Base-by-base conservation (phyloP, 2,329 filamentous ascomycete species). In the Fusarium buxicola region DNA sequence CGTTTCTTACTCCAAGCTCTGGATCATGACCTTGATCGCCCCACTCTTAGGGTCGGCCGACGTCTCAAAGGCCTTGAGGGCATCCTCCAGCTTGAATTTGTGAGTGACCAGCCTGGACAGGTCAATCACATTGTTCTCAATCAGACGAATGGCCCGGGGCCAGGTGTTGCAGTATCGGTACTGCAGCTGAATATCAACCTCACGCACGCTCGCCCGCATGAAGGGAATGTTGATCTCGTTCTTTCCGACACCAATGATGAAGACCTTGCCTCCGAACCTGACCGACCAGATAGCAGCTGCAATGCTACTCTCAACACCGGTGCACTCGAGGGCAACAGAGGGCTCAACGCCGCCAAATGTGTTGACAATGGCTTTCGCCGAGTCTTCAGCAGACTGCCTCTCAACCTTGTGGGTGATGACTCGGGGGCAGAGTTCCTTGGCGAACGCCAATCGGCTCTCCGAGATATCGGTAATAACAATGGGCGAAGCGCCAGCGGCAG, bases 21-120 rank as follows among this genome's bases (percentile, higher is more conserved):
- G 92, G 73, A 97, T 97, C 84, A 93, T 91, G 59, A 97, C 94
- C 84, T 98, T 98, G 79, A 98, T 97, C n/a, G 94, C 92, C 7
- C 94, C 94, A 47, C 91, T 96, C 82, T 90, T 93, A 34, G 92
- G 89, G 77, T 97, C 88, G 8, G 91, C 87, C 16, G 94, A 92
- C 35, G 92, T 95, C 80, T 93, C 88, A 77, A 98, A 98, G 8
- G 94, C 94, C 78, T 94, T 86, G 25, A 95, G 77, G 1, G 94
- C 93, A 74, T 98, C 90, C 79, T 97, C 94, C 32, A 98, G 80
- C 65, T 84, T 81, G 79, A 90, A 97, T 15, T 92, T 85, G 81
- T 98, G 94, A 35, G 94, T 97, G 44, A 97, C 92, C 60, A 98
- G 80, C 78, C 86, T 90, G 70, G 85, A 85, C 74, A 97, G 80